Evolutionary conservation across 306 rosid genomes (phyloP).

Genomic region (Psophocarpus tetragonolobus): DNA sequence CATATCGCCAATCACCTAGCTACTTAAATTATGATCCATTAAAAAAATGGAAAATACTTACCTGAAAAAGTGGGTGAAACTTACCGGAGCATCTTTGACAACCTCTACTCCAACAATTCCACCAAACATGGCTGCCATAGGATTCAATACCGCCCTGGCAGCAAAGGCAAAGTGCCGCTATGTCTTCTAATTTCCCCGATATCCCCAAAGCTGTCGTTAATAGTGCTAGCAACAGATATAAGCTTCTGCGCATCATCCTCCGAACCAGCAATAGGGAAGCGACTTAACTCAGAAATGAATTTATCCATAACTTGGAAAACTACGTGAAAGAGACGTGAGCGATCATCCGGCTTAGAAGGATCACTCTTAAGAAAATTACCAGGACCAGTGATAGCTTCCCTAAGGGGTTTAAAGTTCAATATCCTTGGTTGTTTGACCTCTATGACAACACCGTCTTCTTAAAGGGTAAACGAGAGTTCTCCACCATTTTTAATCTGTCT

Average conservation of each 20-base stretch:
- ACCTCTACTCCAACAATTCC: constrained; percentile 98
- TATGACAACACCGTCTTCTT: constrained; percentile 88
- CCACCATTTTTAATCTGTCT: constrained; percentile 71
- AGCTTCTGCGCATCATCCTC: constrained; percentile 82
- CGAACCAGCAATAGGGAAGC: constrained; percentile 77
- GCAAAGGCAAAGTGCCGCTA: constrained; percentile 80
- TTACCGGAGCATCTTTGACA: constrained; percentile 93
- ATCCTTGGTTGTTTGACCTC: constrained; percentile 82
- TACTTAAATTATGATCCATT: neutral
- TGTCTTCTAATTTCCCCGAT: constrained; percentile 67
- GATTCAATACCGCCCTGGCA: constrained; percentile 88
- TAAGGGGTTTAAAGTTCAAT: constrained; percentile 72
- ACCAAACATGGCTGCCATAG: constrained; percentile 99
- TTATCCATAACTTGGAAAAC: constrained; percentile 83
- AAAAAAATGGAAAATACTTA: constrained; percentile 30
- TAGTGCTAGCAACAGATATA: constrained; percentile 51
- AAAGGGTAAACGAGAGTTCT: constrained; percentile 74
- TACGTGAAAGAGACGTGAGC: constrained; percentile 73
- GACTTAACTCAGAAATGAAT: constrained; percentile 58
- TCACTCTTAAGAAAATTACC: constrained; percentile 90
- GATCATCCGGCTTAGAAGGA: constrained; percentile 82
- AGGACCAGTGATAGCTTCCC: constrained; percentile 68
- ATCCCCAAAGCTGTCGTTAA: constrained; percentile 64
- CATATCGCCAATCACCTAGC: neutral
- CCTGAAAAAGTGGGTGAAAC: constrained; percentile 95